Evolutionary conservation across 2,329 filamentous ascomycete species (phyloP).

Genomic region (Capronia epimyces): DNA sequence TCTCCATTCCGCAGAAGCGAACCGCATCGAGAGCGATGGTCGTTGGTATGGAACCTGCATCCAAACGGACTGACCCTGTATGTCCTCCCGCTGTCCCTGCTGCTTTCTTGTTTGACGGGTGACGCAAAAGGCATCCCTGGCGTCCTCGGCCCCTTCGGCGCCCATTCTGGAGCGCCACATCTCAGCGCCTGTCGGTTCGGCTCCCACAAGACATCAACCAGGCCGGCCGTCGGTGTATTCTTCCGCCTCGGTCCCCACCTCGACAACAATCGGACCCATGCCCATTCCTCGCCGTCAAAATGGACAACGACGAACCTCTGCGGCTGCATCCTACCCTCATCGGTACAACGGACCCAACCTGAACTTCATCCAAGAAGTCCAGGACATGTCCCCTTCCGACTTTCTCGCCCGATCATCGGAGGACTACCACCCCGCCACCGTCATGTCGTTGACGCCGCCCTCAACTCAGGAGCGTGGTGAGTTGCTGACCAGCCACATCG

Average conservation of each 20-base stretch:
- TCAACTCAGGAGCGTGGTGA: conserved; percentile 29
- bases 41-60: conserved; percentile 39
- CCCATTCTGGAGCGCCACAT: conserved; percentile 27
- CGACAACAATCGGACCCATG: conserved; percentile 30
- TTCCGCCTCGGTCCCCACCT: conserved; percentile 36
- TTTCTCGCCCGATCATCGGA: conserved; percentile 38
- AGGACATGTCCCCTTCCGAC: conserved; percentile 41
- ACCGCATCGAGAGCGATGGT: conserved; percentile 22
- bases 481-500: conserved; percentile 27
- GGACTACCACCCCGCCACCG: conserved; percentile 26
- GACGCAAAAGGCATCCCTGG: conserved; percentile 15
- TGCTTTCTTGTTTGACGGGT: conserved; percentile 27
- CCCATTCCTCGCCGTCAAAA: conserved; percentile 26
- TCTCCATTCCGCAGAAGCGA: conserved; percentile 25
- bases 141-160: conserved; percentile 22
- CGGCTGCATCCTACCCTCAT: conserved; percentile 35
- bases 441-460: conserved; percentile 29
- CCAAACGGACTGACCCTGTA: conserved; percentile 34
- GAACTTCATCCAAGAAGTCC: conserved; percentile 36
- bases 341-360: conserved; percentile 35
- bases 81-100: conserved; percentile 21
- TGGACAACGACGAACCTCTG: conserved; percentile 22
- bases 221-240: conserved; percentile 17
- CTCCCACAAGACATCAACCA: conserved; percentile 7
- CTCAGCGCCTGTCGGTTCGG: conserved; percentile 20